A percentile compares a stretch with the other conserved stretches of the same genome.
Evolutionary conservation across 805 yeast species (phyloP).

Genomic region (Torulaspora microellipsoides): DNA sequence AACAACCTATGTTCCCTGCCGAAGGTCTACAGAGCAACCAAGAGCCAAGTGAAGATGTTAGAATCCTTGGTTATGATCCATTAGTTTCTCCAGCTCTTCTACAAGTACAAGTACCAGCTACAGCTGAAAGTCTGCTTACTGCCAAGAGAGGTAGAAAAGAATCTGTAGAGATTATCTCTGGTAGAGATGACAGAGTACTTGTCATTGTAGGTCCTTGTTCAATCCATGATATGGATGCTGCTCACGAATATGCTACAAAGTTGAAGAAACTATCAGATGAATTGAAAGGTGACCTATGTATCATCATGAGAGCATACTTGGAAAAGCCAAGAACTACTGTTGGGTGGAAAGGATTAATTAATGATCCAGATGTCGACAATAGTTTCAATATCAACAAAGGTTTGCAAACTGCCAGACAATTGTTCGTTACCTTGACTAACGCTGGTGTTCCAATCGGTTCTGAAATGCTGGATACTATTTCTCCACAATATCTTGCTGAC

Average conservation of each 20-base stretch:
- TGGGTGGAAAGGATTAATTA: constrained; percentile 98
- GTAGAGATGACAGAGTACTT: constrained; percentile 75
- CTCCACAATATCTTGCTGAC: constrained; percentile 93
- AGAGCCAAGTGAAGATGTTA: constrained; percentile 65
- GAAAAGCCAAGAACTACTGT: constrained; percentile 99
- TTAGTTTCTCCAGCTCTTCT: constrained; percentile 87
- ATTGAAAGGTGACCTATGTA: constrained; percentile 67
- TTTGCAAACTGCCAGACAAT: constrained; percentile 75
- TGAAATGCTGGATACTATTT: constrained; percentile 96
- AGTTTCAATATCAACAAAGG: constrained; percentile 95
- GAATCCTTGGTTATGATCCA: constrained; percentile 90
- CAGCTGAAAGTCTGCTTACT: constrained; percentile 49
- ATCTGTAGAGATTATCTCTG: constrained; percentile 67
- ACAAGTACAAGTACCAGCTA: constrained; percentile 77
- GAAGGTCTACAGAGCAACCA: constrained; percentile 36
- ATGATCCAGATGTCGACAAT: constrained; percentile 92
- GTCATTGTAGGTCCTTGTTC: constrained; percentile 97
- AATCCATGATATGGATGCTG: constrained; percentile 85
- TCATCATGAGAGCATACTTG: constrained; percentile 95
- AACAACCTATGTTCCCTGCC: constrained; percentile 35
- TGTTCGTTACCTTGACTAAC: constrained; percentile 76
- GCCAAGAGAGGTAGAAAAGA: constrained; percentile 76
- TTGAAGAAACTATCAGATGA: constrained; percentile 65
- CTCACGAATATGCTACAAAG: constrained; percentile 77
- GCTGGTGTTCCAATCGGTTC: constrained; percentile 88